Evolutionary conservation across 2,329 filamentous ascomycete genomes (phyloP).

Genomic region (Aspergillus quadricinctus): DNA sequence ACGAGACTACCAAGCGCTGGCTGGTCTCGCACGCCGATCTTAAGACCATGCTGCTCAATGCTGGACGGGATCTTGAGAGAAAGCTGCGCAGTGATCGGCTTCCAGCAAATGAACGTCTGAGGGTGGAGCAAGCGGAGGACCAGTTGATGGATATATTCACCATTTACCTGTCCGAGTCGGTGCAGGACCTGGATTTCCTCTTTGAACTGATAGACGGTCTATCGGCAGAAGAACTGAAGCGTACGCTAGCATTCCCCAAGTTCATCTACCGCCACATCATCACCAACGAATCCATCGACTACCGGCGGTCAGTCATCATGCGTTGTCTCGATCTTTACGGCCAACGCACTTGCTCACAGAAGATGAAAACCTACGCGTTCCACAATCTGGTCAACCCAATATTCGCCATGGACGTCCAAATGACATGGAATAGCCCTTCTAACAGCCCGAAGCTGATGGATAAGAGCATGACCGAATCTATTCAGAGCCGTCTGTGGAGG

Average conservation of each 20-base stretch:
- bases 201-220: slow-evolving; percentile 81
- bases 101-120: slow-evolving; percentile 68
- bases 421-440: slow-evolving; percentile 61
- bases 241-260: slow-evolving; percentile 67
- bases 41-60: slow-evolving; percentile 56
- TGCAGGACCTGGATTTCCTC: slow-evolving; percentile 74
- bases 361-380: slow-evolving; percentile 87
- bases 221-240: slow-evolving; percentile 76
- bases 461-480: slow-evolving; percentile 77
- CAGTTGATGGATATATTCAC: slow-evolving; percentile 83
- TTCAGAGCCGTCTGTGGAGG: slow-evolving; percentile 92
- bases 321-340: slow-evolving; percentile 86
- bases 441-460: slow-evolving; percentile 73
- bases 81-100: slow-evolving; percentile 68
- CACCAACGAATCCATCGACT: slow-evolving; percentile 76
- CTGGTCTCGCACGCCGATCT: slow-evolving; percentile 52
- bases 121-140: slow-evolving; percentile 83
- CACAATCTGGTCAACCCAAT: slow-evolving; percentile 94
- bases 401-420: slow-evolving; percentile 91
- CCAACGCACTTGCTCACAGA: slow-evolving; percentile 72
- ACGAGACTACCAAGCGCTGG: slow-evolving; percentile 63
- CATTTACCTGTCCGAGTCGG: slow-evolving; percentile 69
- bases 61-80: slow-evolving; percentile 73
- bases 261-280: slow-evolving; percentile 87
- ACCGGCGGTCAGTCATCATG: slow-evolving; percentile 75